Percentiles rank a stretch among this genome's conserved stretches.
Conservation (phyloP, 208 protist species). For the Porcisia deanei region DNA sequence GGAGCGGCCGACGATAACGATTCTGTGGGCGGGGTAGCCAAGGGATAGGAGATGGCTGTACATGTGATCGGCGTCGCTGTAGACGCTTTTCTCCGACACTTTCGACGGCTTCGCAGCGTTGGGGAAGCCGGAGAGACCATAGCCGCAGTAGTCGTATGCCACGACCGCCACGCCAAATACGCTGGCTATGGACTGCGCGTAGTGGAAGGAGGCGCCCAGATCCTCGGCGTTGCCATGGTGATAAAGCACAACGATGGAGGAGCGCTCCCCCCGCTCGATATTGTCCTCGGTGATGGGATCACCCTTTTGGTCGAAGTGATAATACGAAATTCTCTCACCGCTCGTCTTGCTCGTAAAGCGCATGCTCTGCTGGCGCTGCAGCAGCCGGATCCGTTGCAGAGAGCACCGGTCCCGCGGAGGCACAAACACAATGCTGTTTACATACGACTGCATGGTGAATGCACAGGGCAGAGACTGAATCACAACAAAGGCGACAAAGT, state of each 20-base stretch:
- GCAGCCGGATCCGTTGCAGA: conserved; percentile 35
- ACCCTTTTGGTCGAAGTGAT: conserved; percentile 22
- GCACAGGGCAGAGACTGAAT: conserved; percentile 4
- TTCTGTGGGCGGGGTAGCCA: conserved; percentile 38
- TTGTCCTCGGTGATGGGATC: not conserved
- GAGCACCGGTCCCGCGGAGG: conserved; percentile 36
- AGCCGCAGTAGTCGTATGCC: conserved; percentile 83
- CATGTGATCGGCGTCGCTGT: conserved; percentile 70
- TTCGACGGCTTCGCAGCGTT: not conserved
- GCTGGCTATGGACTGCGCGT: conserved; percentile 31
- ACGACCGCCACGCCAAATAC: conserved; percentile 42
- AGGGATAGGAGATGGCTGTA: conserved; percentile 46
- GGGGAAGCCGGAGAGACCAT: conserved; percentile 55
- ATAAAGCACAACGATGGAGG: conserved; percentile 55
- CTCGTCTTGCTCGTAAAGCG: conserved; percentile 29
- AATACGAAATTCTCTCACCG: conserved; percentile 33
- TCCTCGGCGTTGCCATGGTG: conserved; percentile 83
- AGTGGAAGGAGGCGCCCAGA: conserved; percentile 40
- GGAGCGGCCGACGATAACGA: conserved; percentile 76
- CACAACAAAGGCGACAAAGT: not conserved
- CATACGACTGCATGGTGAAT: conserved; percentile 24
- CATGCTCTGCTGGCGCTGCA: conserved; percentile 39
- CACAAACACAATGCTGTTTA: conserved; percentile 65
- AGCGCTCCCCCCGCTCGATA: not conserved
- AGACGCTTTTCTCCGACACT: conserved; percentile 50